Evolutionary conservation across 2,329 filamentous ascomycete genomes (phyloP), one percentile per base, ranked within the genome.

Genomic region (Trichophyton simii): DNA sequence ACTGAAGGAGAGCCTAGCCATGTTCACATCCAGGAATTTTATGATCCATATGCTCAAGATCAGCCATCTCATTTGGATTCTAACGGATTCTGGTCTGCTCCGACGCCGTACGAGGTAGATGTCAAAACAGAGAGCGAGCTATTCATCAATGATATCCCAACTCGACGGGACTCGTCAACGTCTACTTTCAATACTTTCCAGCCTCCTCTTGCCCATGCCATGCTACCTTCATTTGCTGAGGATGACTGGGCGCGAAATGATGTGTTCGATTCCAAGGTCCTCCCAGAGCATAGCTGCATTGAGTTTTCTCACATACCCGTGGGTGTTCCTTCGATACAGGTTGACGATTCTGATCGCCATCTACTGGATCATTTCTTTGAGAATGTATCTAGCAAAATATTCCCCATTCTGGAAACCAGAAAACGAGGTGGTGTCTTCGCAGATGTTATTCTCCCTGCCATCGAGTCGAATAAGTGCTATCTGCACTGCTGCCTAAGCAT

Each of bases 401-500:
- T 96, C 75, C 94, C 94, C 13, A 87, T 97, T 60, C 82, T 96
- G 38, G 91, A 97, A 75, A 86, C 86, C 46, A 95, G 94, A 72
- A 90, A 95, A 72, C 88, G 89, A 68, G 90, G 90, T 44, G 88
- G 87, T 1, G 85, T 90, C 42, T 84, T 87, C 64, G 86, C 88
- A 1, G 87, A 94, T 68, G 83, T 95, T 64, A 87, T 97, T 66
- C 82, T 97, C 15, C 90, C 89, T 3, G 89, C 92, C 6, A 81
- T 99, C 38, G 89, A 95, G 72, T 88, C 83, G 68, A 99, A 97
- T 82, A 91, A 89, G 74, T 87, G 86, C 67, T 99, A 96, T 74
- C 82, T 96, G 36, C 91, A 97, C 79, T 96, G 91, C 78, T 97
- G 92, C 76, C 80, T 99, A 64, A 95, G 90, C 79, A 90, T 95